Evolutionary conservation across 2,329 filamentous ascomycete species (phyloP), one percentile per base, ranked within the genome.

Genomic region (Aspergillus vadensis): DNA sequence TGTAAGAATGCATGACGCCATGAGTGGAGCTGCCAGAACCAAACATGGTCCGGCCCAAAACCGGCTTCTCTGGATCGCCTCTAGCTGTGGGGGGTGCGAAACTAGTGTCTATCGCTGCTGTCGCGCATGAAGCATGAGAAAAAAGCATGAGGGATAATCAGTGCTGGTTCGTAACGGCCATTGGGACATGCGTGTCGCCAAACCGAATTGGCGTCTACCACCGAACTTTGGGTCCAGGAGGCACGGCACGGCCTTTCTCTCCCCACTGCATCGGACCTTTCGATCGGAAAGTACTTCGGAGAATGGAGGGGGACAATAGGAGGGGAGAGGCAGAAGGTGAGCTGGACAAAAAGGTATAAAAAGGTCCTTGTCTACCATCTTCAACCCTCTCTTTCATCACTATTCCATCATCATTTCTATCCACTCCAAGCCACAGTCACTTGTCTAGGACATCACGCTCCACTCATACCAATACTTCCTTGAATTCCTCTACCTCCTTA

Each of bases 1-100:
- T 12, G 19, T 5, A 14, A 23, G 19, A 44, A 44, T 14, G 41
- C 59, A 69, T 70, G 67, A 70, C 67, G 68, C 62, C 56, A 63
- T 64, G 61, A 36, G 65, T 59, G 65, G 67, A 65, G 63, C 63
- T 44, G 48, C 36, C 30, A 44, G 49, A 57, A 61, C 55, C 55
- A 60, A 54, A 60, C 50, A 57, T 59, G 53, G 52, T 44, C 41
- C 21, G 10, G 23, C 25, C 27, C 53, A 27, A 47, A 47, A 47
- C 53, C 41, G 53, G 39, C 53, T 55, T 36, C 25, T 41, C 21
- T 47, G 53, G 53, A 44, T 44, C 53, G 39, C 43, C 53, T 43
- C 39, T 15, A 32, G 32, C 25, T 55, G 53, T 55, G 53, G 53
- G 30, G 53, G 12, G 12, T 36, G 32, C 32, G 32, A 14, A 14